Percentiles rank a stretch among this genome's conserved stretches.
Conservation (phyloP, 495 filamentous ascomycete species). For the Penicillium longicatenatum region DNA sequence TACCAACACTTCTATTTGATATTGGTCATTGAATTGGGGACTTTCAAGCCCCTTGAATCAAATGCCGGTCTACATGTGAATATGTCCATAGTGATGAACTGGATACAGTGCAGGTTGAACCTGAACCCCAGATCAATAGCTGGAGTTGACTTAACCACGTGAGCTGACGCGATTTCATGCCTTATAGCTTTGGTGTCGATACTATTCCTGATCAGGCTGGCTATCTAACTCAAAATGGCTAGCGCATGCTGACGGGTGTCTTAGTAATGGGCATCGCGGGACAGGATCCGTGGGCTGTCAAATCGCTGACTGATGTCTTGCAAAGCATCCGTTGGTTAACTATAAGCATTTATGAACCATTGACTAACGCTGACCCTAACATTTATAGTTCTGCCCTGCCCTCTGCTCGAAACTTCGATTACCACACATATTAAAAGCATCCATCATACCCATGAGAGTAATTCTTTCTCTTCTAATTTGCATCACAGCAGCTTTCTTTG, state of each 20-base stretch:
- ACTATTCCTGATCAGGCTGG: constrained; percentile 7
- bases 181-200: not conserved
- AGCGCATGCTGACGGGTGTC: constrained; percentile 31
- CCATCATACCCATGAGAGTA: constrained; percentile 41
- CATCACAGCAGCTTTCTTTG: constrained; percentile 42
- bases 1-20: no score
- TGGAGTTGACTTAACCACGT: not conserved
- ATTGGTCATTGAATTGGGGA: no score
- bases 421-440: constrained; percentile 36
- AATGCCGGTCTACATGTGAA: no score
- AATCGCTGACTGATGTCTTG: constrained; percentile 34
- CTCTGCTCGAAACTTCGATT: constrained; percentile 27
- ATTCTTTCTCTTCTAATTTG: constrained; percentile 46
- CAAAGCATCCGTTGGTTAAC: no score
- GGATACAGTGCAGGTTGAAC: no score
- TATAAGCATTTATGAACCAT: constrained; percentile 21
- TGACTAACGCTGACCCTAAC: constrained; percentile 31
- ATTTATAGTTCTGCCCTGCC: constrained; percentile 13
- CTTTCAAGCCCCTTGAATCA: no score
- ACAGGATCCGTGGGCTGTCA: constrained; percentile 8
- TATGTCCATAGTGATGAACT: no score
- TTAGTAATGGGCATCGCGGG: constrained; percentile 27
- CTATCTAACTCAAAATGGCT: not conserved
- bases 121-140: not conserved
- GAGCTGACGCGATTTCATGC: not conserved